Evolutionary conservation across 306 rosid species (phyloP).

Genomic region (Carpinus fangiana): DNA sequence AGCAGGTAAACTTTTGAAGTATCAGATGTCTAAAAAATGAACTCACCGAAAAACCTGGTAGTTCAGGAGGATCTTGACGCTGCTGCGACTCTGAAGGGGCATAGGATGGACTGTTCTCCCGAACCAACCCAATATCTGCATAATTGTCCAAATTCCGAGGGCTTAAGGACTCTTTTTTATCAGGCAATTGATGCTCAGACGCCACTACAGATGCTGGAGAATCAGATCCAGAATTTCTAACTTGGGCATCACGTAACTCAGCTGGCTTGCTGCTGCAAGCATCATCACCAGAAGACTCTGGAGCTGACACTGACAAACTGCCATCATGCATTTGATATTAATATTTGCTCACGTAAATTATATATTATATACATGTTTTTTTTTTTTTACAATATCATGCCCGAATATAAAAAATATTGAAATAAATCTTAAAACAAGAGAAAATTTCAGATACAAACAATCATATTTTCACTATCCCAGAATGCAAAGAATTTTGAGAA

Average conservation of each 20-base stretch:
- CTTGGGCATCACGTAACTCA: constrained; percentile 55
- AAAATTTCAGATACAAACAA: neutral
- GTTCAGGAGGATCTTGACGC: constrained; percentile 68
- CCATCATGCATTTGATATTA: constrained; percentile 29
- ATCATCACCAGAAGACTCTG: constrained; percentile 60
- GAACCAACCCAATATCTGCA: constrained; percentile 71
- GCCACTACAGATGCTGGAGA: constrained; percentile 61
- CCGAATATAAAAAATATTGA: neutral
- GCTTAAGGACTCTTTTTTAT: constrained; percentile 60
- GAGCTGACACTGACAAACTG: constrained; percentile 64
- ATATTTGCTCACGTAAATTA: constrained; percentile 8
- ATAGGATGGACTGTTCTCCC: constrained; percentile 63
- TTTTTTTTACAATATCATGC: too few relatives aligned
- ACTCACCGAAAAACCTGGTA: constrained; percentile 89
- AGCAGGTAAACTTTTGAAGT: neutral
- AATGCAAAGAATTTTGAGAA: neutral
- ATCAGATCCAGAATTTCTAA: constrained; percentile 52
- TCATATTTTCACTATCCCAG: neutral
- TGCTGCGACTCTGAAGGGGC: constrained; percentile 64
- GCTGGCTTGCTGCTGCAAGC: constrained; percentile 56
- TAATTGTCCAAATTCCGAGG: constrained; percentile 65
- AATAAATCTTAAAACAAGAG: neutral
- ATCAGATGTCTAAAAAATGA: neutral
- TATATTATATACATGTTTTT: neutral
- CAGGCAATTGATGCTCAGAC: constrained; percentile 65